phyloP scores from a whole-genome alignment of 441 rosid species.

The Kokia cookei region DNA sequence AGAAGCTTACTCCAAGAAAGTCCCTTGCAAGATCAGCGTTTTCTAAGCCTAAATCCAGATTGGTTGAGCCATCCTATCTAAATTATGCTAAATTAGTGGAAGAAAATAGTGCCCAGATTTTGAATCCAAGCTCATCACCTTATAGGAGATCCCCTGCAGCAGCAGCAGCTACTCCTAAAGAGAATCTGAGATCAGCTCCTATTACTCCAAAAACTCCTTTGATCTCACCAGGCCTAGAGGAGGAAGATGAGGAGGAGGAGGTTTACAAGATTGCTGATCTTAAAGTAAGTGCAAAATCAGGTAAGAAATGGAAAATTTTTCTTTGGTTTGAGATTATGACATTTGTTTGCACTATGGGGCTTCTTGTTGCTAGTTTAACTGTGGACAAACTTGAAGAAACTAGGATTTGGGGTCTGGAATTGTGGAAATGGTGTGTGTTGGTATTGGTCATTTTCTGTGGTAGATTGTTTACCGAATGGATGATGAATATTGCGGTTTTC shows the following conservation, averaged over 20 bases:
- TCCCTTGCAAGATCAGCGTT: constrained; percentile 29
- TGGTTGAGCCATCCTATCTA: constrained; percentile 33
- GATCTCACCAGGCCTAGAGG: constrained; percentile 22
- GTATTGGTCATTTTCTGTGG: constrained; percentile 46
- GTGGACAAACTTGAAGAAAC: constrained; percentile 1
- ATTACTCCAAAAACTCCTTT: constrained; percentile 48
- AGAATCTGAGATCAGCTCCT: constrained; percentile 27
- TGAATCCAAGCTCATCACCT: constrained; percentile 24
- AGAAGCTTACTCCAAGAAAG: constrained; percentile 17
- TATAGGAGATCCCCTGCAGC: constrained; percentile 16
- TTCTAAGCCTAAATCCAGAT: constrained; percentile 49
- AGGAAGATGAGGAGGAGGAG: constrained; percentile 49
- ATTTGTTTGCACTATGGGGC: constrained; percentile 20
- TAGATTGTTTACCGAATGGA: constrained; percentile 41
- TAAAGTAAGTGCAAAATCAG: constrained; percentile 17
- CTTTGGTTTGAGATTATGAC: constrained; percentile 20
- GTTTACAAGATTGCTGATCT: constrained; percentile 42
- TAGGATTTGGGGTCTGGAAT: constrained; percentile 37
- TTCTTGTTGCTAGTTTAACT: constrained; percentile 22
- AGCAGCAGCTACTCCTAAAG: constrained; percentile 16
- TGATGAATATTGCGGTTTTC: constrained; percentile 35
- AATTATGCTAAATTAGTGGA: constrained; percentile 19
- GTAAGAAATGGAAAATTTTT: constrained; percentile 29
- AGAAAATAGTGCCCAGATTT: constrained; percentile 13
- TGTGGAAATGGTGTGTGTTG: constrained; percentile 60